A percentile compares a stretch with the other conserved stretches of the same genome.
These are phyloP conservation scores for Diddensiella transvaalensis DNA, from an alignment of 805 yeast species.

Conservation along the genomic window DNA sequence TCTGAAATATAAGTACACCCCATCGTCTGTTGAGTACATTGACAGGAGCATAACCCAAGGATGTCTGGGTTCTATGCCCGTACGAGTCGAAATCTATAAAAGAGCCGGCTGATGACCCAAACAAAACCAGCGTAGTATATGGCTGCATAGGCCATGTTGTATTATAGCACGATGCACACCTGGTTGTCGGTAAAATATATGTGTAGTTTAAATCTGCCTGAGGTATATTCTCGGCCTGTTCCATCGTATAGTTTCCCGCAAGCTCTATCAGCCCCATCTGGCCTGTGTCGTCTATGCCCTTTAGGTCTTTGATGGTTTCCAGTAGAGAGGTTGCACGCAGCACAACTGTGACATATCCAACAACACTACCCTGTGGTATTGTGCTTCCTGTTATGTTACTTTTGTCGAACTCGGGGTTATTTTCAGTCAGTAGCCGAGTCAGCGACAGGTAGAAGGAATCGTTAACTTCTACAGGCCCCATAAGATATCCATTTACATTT, in stretches of 20 bases:
- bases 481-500: slow-evolving; percentile 15
- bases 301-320: slow-evolving; percentile 38
- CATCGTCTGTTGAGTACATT: slow-evolving; percentile 48
- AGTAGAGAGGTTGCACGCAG: slow-evolving; percentile 45
- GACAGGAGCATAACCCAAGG: slow-evolving; percentile 55
- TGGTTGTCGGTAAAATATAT: slow-evolving; percentile 20
- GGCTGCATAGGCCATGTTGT: slow-evolving; percentile 14
- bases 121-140: slow-evolving; percentile 10
- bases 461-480: slow-evolving; percentile 19
- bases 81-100: slow-evolving; percentile 33
- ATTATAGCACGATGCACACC: slow-evolving; percentile 20
- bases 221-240: slow-evolving; percentile 2
- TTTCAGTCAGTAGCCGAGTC: slow-evolving; percentile 20
- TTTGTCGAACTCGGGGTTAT: slow-evolving; percentile 19
- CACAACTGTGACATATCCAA: slow-evolving; percentile 65
- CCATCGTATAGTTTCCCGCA: slow-evolving; percentile 2
- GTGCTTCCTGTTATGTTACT: slow-evolving; percentile 9
- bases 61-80: slow-evolving; percentile 33
- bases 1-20: slow-evolving; percentile 70
- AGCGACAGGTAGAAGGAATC: slow-evolving; percentile 18
- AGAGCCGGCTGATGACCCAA: slow-evolving; percentile 40
- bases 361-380: slow-evolving; percentile 12
- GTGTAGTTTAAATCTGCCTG: slow-evolving; percentile 8
- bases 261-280: slow-evolving; percentile 18
- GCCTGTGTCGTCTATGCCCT: slow-evolving; percentile 15